phyloP scores from a whole-genome alignment of 257 asterid species.

The Petunia secreta region DNA sequence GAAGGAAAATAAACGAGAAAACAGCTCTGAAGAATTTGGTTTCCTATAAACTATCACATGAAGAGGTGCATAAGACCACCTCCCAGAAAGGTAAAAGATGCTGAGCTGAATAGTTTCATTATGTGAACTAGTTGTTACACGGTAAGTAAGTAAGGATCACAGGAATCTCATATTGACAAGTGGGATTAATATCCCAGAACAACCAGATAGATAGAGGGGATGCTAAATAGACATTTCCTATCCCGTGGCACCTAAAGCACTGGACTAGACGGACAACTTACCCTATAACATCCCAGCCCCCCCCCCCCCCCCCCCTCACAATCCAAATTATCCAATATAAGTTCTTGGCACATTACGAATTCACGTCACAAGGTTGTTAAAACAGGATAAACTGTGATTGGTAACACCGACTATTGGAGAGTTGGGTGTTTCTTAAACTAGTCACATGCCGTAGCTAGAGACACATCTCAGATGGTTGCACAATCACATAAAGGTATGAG shows the following conservation, averaged over 20 bases:
- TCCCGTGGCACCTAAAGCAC: constrained; percentile 3
- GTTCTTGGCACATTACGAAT: not conserved
- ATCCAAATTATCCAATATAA: not conserved
- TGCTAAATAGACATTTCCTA: not conserved
- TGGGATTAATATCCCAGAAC: not conserved
- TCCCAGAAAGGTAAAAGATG: not conserved
- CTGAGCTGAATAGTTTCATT: not conserved
- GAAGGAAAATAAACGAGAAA: not conserved
- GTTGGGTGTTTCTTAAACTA: not conserved
- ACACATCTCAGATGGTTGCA: not conserved
- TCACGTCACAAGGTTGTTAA: constrained; percentile 19
- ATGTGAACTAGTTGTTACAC: not conserved
- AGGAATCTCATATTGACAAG: constrained; percentile 4
- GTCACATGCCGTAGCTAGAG: not conserved
- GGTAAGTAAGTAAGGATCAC: not conserved
- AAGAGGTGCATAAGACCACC: not conserved
- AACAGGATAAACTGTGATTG: not conserved
- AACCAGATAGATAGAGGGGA: not conserved
- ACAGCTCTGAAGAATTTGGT: not conserved
- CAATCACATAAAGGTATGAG: not conserved
- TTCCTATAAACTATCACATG: not conserved
- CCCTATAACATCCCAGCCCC: not conserved
- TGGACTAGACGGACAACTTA: not conserved
- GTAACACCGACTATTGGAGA: not conserved
- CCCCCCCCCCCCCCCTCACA: not conserved